These are phyloP conservation scores for Murraya paniculata DNA, from an alignment of 345 rosid species.

Conservation along the genomic window DNA sequence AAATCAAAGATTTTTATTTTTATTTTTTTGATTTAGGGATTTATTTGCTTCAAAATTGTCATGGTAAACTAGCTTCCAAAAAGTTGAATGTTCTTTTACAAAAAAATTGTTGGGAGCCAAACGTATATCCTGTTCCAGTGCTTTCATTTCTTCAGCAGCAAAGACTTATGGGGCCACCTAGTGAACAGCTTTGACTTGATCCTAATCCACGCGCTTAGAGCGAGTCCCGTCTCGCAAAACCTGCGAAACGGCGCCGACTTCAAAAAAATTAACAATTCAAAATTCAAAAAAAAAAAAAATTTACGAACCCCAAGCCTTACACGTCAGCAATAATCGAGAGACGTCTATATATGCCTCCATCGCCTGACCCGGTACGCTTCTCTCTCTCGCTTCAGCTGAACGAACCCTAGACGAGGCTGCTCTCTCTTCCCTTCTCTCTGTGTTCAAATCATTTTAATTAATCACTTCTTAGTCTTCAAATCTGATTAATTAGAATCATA, in stretches of 20 bases:
- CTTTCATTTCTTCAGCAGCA: background rate
- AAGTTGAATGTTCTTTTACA: too few species aligned
- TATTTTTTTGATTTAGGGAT: too few species aligned
- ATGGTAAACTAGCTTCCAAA: too few species aligned
- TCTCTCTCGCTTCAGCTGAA: background rate
- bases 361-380: too few species aligned
- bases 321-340: constrained; percentile 15
- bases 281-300: background rate
- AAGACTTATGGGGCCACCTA: background rate
- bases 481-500: background rate
- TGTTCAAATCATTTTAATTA: background rate
- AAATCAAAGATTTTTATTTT: too few species aligned
- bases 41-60: too few species aligned
- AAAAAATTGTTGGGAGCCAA: background rate
- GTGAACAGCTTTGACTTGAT: background rate
- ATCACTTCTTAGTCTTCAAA: background rate
- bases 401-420: background rate
- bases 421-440: background rate
- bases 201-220: background rate
- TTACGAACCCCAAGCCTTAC: background rate
- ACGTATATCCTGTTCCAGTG: background rate
- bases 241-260: constrained; percentile 14
- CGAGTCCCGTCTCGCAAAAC: background rate
- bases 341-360: background rate
- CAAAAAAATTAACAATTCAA: background rate